A percentile compares a stretch with the other conserved stretches of the same genome.
These are phyloP conservation scores for Trichosporon sp. DNA, from an alignment of 1,284 basidiomycete genomes.

Conservation along the genomic window DNA sequence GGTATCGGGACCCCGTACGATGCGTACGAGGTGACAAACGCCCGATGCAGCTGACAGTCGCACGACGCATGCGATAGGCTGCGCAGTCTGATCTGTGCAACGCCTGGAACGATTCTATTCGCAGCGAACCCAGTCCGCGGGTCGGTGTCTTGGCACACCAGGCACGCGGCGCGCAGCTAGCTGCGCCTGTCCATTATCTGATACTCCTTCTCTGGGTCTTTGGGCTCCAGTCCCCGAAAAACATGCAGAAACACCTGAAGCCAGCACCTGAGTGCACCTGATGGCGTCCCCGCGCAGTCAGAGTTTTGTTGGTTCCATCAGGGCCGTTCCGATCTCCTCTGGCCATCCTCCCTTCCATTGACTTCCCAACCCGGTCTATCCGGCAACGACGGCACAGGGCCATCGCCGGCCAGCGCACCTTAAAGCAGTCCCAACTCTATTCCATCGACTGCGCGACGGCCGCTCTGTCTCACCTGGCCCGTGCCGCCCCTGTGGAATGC, in stretches of 20 bases:
- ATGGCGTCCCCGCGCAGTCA: neutral
- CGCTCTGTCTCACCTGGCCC: neutral
- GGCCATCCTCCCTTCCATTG: neutral
- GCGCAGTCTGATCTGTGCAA: neutral
- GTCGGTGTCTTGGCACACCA: constrained; percentile 3
- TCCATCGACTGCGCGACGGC: neutral
- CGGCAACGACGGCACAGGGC: neutral
- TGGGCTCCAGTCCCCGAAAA: neutral
- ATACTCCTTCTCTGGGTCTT: neutral
- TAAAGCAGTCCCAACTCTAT: neutral
- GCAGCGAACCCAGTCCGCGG: neutral
- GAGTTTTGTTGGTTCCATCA: neutral
- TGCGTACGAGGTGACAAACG: too few species aligned
- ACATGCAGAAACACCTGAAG: neutral
- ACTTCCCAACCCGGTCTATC: neutral
- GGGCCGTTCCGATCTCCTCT: neutral
- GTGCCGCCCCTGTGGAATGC: neutral
- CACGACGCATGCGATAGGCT: neutral
- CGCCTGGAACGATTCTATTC: neutral
- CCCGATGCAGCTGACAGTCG: too few species aligned
- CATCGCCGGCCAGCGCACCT: neutral
- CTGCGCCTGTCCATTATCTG: constrained; percentile 2
- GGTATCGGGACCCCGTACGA: neutral
- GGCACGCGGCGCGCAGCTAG: neutral
- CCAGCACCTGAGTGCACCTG: neutral